phyloP scores from a whole-genome alignment of 106 monocot genomes.

The Dendrobium officinale region DNA sequence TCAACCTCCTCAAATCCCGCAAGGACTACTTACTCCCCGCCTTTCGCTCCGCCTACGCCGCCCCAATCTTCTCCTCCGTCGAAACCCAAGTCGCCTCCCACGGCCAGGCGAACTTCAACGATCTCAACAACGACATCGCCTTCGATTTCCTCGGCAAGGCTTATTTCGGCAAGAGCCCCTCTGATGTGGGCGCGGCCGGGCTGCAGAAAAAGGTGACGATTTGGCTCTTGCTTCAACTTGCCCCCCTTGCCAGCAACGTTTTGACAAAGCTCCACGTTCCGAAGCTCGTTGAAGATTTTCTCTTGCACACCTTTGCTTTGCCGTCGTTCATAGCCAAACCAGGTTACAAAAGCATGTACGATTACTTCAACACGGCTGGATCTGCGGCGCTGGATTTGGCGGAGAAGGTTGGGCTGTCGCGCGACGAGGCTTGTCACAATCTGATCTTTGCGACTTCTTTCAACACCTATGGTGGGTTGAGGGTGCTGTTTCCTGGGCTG shows the following conservation, averaged over 20 bases:
- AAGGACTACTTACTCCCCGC: conserved; percentile 26
- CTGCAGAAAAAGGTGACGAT: conserved; percentile 11
- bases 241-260: conserved; percentile 9
- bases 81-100: conserved; percentile 17
- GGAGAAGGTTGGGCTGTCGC: conserved; percentile 18
- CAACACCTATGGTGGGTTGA: conserved; percentile 38
- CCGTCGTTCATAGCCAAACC: conserved; percentile 23
- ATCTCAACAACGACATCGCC: conserved; percentile 20
- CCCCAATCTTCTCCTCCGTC: conserved; percentile 24
- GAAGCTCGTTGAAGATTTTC: conserved; percentile 31
- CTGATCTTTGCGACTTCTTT: conserved; percentile 35
- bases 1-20: conserved; percentile 26
- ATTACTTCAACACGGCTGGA: conserved; percentile 32
- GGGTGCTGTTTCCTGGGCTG: conserved; percentile 29
- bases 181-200: not conserved
- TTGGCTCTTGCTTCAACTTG: conserved; percentile 40
- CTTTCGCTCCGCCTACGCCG: conserved; percentile 26
- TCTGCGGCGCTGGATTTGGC: not conserved
- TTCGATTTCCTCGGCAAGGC: conserved; percentile 41
- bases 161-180: conserved; percentile 21
- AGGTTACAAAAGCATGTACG: conserved; percentile 28
- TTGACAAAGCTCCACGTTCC: conserved; percentile 18
- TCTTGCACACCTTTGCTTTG: conserved; percentile 42
- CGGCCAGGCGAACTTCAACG: conserved; percentile 33
- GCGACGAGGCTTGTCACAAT: conserved; percentile 50